These are phyloP conservation scores for Agaricus blazei DNA, from an alignment of 768 basidiomycete genomes.

Conservation along the genomic window DNA sequence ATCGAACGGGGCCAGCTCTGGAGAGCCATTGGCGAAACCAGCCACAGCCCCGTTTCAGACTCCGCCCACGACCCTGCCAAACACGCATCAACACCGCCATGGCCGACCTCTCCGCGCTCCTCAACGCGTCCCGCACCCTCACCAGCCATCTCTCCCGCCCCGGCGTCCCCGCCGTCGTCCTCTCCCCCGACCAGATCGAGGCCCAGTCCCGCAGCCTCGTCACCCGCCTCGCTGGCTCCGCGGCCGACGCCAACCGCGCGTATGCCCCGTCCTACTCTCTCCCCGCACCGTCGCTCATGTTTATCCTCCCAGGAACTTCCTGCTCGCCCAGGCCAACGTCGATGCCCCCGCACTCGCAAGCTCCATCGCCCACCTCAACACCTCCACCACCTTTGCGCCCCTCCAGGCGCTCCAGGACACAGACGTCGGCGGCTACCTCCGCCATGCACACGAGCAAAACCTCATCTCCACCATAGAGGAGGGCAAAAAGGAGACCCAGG, in stretches of 20 bases:
- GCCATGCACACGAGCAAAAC: conserved; percentile 93
- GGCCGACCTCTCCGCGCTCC: conserved; percentile 63
- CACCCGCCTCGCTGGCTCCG: conserved; percentile 58
- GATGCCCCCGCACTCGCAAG: conserved; percentile 84
- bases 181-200: conserved; percentile 94
- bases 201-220: conserved; percentile 84
- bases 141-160: conserved; percentile 73
- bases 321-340: conserved; percentile 90
- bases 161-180: conserved; percentile 83
- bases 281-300: conserved; percentile 1
- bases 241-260: conserved; percentile 72
- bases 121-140: conserved; percentile 66
- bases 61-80: neutral
- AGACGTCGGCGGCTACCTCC: conserved; percentile 88
- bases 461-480: conserved; percentile 94
- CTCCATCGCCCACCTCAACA: conserved; percentile 81
- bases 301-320: conserved; percentile 60
- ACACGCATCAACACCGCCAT: conserved; percentile 13
- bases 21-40: too few relatives aligned
- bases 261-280: conserved; percentile 29
- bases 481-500: conserved; percentile 77
- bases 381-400: conserved; percentile 78
- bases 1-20: too few relatives aligned
- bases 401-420: conserved; percentile 93
- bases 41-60: neutral